Evolutionary conservation across 1,284 basidiomycete species (phyloP).

Genomic region (Trametes pubescens): DNA sequence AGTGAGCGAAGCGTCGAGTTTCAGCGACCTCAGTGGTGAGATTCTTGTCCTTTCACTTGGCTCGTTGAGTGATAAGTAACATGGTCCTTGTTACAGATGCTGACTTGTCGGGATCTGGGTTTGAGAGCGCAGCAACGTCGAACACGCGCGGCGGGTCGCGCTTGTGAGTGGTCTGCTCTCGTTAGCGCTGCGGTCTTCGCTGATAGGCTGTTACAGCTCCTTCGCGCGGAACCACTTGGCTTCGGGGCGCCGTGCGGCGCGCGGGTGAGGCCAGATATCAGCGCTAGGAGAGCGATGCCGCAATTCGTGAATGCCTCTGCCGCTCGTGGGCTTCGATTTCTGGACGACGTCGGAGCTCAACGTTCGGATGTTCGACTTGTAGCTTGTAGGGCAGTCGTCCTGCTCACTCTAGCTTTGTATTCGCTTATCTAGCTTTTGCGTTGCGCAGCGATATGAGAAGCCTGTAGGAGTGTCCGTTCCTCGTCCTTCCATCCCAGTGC

Average conservation of each 20-base stretch:
- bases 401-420: background rate
- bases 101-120: conserved; percentile 72
- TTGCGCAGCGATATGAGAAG: background rate
- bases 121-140: conserved; percentile 79
- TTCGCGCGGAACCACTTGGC: conserved; percentile 34
- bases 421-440: background rate
- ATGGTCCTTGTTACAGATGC: conserved; percentile 52
- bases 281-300: no score
- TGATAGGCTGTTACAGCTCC: conserved; percentile 26
- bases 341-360: background rate
- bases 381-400: background rate
- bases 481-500: no score
- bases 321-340: background rate
- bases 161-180: conserved; percentile 27
- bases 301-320: background rate
- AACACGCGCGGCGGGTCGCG: conserved; percentile 50
- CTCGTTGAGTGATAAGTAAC: background rate
- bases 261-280: conserved; percentile 20
- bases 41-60: conserved; percentile 11
- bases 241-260: conserved; percentile 26
- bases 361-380: background rate
- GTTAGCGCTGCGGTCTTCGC: background rate
- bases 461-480: no score
- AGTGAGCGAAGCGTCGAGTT: conserved; percentile 78
- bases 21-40: conserved; percentile 83